phyloP scores from a whole-genome alignment of 257 asterid genomes.

The Solanum gandarillasii region DNA sequence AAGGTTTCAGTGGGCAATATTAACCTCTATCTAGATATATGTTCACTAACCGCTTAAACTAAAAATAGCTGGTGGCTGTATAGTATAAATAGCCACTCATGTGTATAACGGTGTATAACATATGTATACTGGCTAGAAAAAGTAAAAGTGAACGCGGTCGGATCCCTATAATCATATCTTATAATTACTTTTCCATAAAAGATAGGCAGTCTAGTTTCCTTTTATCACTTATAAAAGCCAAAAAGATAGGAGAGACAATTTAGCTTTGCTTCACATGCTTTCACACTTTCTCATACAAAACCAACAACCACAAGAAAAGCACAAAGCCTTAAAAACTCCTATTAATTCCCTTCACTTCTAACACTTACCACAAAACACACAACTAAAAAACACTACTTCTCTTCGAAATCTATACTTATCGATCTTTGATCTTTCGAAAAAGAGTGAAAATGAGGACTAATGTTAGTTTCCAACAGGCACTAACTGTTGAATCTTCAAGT shows the following conservation, averaged over 20 bases:
- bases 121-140: background rate
- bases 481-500: constrained; percentile 52
- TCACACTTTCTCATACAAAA: constrained; percentile 62
- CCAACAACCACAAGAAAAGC: constrained; percentile 83
- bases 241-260: constrained; percentile 34
- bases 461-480: constrained; percentile 77
- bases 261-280: constrained; percentile 88
- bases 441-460: constrained; percentile 40
- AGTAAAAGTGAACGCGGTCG: background rate
- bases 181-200: constrained; percentile 7
- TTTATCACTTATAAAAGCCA: constrained; percentile 34
- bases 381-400: background rate
- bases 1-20: background rate
- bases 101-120: background rate
- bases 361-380: background rate
- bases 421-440: background rate
- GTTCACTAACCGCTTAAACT: background rate
- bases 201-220: constrained; percentile 55
- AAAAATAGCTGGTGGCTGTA: background rate
- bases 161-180: background rate
- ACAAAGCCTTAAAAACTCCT: constrained; percentile 30
- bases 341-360: constrained; percentile 19
- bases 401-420: background rate
- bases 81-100: background rate
- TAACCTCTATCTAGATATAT: background rate